Evolutionary conservation across 2,329 filamentous ascomycete genomes (phyloP), one percentile per base, ranked within the genome.

Genomic region (Xylariaceae sp.): DNA sequence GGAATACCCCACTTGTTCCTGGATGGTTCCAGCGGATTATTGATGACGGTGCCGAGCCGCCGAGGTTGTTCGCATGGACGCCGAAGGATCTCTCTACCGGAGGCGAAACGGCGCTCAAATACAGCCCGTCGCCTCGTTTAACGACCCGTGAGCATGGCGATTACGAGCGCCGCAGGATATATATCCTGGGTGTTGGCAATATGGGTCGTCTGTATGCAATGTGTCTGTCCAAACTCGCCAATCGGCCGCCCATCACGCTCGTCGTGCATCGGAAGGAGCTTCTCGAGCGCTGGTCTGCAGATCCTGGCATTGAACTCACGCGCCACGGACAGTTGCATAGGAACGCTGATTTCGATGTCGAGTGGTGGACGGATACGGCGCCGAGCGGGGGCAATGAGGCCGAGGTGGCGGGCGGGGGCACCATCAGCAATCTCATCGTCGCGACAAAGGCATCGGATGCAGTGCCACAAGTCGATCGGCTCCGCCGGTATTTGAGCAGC

Each of bases 141-240:
- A 19, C 37, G 5, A 19, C 30, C 26, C 19, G 13, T 7, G 13
- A 30, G 21, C 32, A 19, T 19, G 34, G 29, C 12, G 48, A 49
- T 5, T 44, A 58, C 8, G 55, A 59, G 37, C 42, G 32, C 1
- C 67, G 67, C n/a, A 79, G 85, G 32, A 85, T 95, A 57, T 84
- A 94, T 65, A 79, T 96, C 45, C 73, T 96, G 2, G 92, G 92
- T 10, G 68, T 88, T 10, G 92, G 92, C 34, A 95, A 90, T 66
- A 76, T 96, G 12, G 92, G 91, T 13, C 83, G 83, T 41, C 81
- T 96, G 22, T 83, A 92, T 59, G 90, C 92, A 22, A 85, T 86
- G 66, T 82, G 83, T 19, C 74, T 96, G 10, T 80, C 83, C 19
- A 77, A 80, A 18, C 74, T 84, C 8, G 63, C 71, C 0, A 71